Evolutionary conservation across 2,329 filamentous ascomycete species (phyloP).

Genomic region (Botryotinia narcissicola): DNA sequence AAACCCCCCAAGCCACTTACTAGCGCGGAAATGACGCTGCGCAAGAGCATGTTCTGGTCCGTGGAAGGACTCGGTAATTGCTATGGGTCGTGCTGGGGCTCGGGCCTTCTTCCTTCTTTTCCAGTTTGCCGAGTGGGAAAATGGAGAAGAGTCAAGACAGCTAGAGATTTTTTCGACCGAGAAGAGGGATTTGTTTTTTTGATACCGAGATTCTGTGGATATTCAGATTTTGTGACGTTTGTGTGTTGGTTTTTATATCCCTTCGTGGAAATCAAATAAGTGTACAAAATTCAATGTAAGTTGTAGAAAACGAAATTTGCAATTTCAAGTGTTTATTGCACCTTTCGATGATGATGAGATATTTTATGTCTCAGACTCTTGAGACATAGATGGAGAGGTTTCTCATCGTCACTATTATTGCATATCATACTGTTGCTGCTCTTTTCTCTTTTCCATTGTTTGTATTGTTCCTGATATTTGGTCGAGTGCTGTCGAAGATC

Average conservation of each 20-base stretch:
- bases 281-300: background rate
- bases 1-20: background rate
- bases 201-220: background rate
- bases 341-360: background rate
- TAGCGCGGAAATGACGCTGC: background rate
- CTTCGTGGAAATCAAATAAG: background rate
- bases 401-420: no score
- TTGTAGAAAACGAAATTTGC: background rate
- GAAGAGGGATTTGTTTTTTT: background rate
- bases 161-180: background rate
- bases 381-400: no score
- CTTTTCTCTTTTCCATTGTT: background rate
- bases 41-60: background rate
- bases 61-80: background rate
- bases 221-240: no score
- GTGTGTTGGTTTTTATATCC: background rate
- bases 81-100: background rate
- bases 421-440: background rate
- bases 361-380: background rate
- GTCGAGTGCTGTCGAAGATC: background rate
- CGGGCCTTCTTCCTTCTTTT: background rate
- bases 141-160: background rate
- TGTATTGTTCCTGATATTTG: background rate
- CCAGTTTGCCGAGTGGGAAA: background rate
- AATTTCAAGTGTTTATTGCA: background rate